Evolutionary conservation across 2,329 filamentous ascomycete genomes (phyloP), one percentile per base, ranked within the genome.

Genomic region (Sclerotinia trifoliorum): DNA sequence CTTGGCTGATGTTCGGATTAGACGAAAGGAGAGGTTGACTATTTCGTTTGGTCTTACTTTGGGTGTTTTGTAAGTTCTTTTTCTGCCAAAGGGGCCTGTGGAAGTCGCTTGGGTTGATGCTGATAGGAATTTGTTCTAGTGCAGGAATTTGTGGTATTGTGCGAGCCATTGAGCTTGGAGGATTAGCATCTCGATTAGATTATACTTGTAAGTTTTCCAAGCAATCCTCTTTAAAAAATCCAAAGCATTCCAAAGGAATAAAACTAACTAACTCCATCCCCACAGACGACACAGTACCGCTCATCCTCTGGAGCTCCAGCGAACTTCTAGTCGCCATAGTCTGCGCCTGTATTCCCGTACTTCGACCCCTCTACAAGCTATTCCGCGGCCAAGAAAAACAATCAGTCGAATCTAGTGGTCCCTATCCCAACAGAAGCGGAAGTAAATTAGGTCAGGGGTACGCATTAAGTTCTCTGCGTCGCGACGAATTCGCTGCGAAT

Each of bases 141-240:
- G 64, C 54, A 7, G 64, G 64, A 35, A 39, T 58, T 21, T 66
- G 64, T 39, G 64, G 64, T 49, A n/a, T 66, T 48, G 54, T 66
- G 32, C 64, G 64, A 39, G 52, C 54, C 10, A 5, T 58, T 15
- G 42, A 51, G 8, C 17, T 66, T 7, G 46, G 54, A 39, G 44
- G 42, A 17, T 7, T 66, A 13, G 52, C 52, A 11, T 48, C 52
- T 35, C 55, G 55, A 5, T 19, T 15, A 7, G 64, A 66, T 49
- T 66, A 58, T 49, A 66, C 39, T 42, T 66, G 64, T 66, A 66
- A 58, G 64, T 49, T 32, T 32, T 57, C 57, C 19, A 42, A 4
- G 15, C 55, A 44, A 11, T 24, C n/a, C n/a, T 21, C n/a, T 13
- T 5, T 11, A 15, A 44, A 55, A 15, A 55, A 7, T 11, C n/a